Conservation (phyloP, 1,139 yeast genomes). For the Hemisphaericaspora xylofermentans region DNA sequence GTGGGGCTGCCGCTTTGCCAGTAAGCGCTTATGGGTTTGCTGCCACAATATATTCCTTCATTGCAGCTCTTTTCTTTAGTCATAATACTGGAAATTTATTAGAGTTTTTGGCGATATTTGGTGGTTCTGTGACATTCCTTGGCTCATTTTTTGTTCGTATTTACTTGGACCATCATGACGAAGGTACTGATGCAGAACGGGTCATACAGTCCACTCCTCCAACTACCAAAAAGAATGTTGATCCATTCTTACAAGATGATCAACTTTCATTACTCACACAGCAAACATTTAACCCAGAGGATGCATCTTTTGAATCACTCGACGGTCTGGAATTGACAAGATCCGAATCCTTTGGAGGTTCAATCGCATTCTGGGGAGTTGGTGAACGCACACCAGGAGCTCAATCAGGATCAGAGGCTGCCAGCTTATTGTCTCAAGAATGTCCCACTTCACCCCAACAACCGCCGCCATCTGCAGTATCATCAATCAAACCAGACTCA, state of each 20-base stretch:
- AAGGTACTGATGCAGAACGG: slow-evolving; percentile 11
- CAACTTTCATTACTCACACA: slow-evolving; percentile 11
- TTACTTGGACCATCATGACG: slow-evolving; percentile 22
- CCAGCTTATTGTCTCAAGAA: slow-evolving; percentile 1
- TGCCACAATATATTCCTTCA: slow-evolving; percentile 42
- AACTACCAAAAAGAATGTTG: background rate
- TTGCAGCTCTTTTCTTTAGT: slow-evolving; percentile 46
- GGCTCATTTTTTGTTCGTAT: slow-evolving; percentile 42
- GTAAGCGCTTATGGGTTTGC: slow-evolving; percentile 57
- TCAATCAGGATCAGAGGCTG: slow-evolving; percentile 17
- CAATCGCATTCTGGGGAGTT: slow-evolving; percentile 40
- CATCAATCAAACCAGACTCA: background rate
- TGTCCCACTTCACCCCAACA: background rate
- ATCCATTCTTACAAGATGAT: slow-evolving; percentile 5
- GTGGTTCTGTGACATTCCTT: slow-evolving; percentile 36
- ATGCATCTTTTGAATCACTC: slow-evolving; percentile 4
- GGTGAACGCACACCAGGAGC: slow-evolving; percentile 25
- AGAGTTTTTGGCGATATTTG: slow-evolving; percentile 34
- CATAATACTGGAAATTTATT: slow-evolving; percentile 44
- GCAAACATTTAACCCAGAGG: slow-evolving; percentile 7
- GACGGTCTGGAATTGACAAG: slow-evolving; percentile 8
- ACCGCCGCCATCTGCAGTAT: background rate
- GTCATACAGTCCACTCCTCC: background rate
- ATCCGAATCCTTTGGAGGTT: slow-evolving; percentile 28
- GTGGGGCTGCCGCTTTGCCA: slow-evolving; percentile 67